phyloP scores from a whole-genome alignment of 306 rosid species.

The Dryas alaskensis region DNA sequence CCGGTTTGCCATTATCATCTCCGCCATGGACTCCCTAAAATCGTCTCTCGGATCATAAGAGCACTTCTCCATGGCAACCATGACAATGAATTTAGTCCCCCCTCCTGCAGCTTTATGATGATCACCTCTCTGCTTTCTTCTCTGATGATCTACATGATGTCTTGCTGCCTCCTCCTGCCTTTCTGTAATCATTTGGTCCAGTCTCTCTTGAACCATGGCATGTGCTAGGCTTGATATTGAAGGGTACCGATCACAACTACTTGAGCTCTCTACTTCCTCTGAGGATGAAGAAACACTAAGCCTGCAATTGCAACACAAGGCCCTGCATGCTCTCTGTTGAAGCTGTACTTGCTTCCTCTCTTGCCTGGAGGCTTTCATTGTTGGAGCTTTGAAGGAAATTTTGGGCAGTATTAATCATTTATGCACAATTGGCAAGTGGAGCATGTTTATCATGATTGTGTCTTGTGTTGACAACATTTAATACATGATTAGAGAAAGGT shows the following conservation, averaged over 20 bases:
- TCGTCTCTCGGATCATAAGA: slow-evolving; percentile 82
- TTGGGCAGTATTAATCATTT: slow-evolving; percentile 44
- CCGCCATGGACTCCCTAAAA: slow-evolving; percentile 74
- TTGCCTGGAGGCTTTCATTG: slow-evolving; percentile 60
- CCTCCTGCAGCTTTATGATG: slow-evolving; percentile 20
- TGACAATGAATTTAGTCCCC: slow-evolving; percentile 66
- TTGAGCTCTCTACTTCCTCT: slow-evolving; percentile 71
- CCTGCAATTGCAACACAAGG: slow-evolving; percentile 81
- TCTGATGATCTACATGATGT: slow-evolving; percentile 35
- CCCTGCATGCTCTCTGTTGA: slow-evolving; percentile 53
- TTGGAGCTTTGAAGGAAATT: slow-evolving; percentile 40
- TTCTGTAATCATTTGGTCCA: slow-evolving; percentile 79
- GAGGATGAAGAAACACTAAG: slow-evolving; percentile 81
- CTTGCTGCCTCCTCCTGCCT: slow-evolving; percentile 42
- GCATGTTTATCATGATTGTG: slow-evolving; percentile 50
- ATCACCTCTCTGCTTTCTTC: slow-evolving; percentile 41
- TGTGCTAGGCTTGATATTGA: slow-evolving; percentile 81
- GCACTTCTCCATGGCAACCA: slow-evolving; percentile 82
- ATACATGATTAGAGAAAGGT: slow-evolving; percentile 26
- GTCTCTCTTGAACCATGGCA: slow-evolving; percentile 96
- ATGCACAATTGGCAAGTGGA: slow-evolving; percentile 68
- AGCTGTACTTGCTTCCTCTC: slow-evolving; percentile 37
- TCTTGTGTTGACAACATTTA: slow-evolving; percentile 38
- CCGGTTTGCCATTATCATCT: slow-evolving; percentile 71
- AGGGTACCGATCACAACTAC: slow-evolving; percentile 51